Evolutionary conservation across 768 basidiomycete species (phyloP), one percentile per base, ranked within the genome.

Genomic region (Amanita brunnescens): DNA sequence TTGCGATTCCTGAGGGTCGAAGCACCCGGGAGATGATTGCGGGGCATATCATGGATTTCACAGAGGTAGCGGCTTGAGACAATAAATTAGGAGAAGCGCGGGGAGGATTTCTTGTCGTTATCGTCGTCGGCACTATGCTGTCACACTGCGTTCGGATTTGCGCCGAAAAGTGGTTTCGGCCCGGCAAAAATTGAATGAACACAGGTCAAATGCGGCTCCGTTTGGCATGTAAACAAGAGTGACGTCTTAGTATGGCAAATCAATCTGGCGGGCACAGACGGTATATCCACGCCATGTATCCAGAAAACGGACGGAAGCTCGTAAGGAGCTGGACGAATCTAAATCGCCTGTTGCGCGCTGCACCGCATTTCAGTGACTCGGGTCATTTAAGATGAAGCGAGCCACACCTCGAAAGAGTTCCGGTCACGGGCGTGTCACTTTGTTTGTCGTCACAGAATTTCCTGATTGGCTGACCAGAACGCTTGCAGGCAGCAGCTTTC

Each of bases 31-130:
- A 80, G 80, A 61, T 80, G 82, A 69, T 81, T 83, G 63, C 86
- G 86, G 78, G 86, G 86, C 87, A 89, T 89, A 67, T 85, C 85
- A 88, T 87, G 83, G 82, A 83, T 67, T 61, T 74, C 65, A 61
- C 64, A 64, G 61, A 59, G 59, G 57, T 60, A 59, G 59, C 65
- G 61, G 64, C 56, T 53, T 55, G 56, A 53, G 53, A 55, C 65
- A 70, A 72, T 69, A 68, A 68, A 64, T 69, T 64, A 67, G 59
- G 55, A 55, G 59, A 41, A 42, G 12, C 29, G 49, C 18, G 39
- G 26, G 23, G 50, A 43, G 10, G 50, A 13, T 37, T 73, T 70
- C 72, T 69, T 67, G 70, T 71, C 70, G 74, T 71, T 67, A 70
- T 70, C 70, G 72, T 69, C 70, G 76, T 72, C 78, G 74, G 74